Conservation (phyloP, 805 yeast species). For the Lipomyces yamanashiensis region DNA sequence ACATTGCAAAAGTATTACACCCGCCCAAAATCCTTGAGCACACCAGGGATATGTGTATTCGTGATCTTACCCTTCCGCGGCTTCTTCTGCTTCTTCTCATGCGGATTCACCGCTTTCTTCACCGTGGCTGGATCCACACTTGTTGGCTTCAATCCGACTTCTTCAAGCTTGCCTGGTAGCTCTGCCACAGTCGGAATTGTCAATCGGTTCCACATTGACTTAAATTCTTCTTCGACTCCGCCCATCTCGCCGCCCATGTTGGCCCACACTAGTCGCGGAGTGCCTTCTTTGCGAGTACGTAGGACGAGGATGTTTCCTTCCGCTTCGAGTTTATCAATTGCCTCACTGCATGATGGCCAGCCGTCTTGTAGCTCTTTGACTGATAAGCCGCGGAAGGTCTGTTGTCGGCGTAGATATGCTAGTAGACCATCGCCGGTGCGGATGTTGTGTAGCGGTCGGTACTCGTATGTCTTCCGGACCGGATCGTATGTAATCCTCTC, state of each 20-base stretch:
- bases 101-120: conserved; percentile 62
- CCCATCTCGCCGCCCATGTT: conserved; percentile 77
- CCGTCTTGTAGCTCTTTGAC: conserved; percentile 87
- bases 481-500: conserved; percentile 77
- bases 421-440: conserved; percentile 78
- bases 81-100: conserved; percentile 80
- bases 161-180: conserved; percentile 75
- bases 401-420: conserved; percentile 73
- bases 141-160: conserved; percentile 92
- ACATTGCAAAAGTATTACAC: neutral
- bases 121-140: conserved; percentile 97
- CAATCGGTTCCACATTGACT: conserved; percentile 76
- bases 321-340: conserved; percentile 77
- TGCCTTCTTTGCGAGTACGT: conserved; percentile 88
- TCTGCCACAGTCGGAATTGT: conserved; percentile 82
- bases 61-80: conserved; percentile 93
- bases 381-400: conserved; percentile 83
- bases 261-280: conserved; percentile 93
- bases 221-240: conserved; percentile 78
- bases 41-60: conserved; percentile 95
- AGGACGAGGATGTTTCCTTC: conserved; percentile 69
- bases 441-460: conserved; percentile 87
- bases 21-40: conserved; percentile 70
- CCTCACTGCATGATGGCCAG: conserved; percentile 86
- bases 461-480: conserved; percentile 69